Conservation (phyloP, 176 grass and related monocot species). For the Musa troglodytarum region DNA sequence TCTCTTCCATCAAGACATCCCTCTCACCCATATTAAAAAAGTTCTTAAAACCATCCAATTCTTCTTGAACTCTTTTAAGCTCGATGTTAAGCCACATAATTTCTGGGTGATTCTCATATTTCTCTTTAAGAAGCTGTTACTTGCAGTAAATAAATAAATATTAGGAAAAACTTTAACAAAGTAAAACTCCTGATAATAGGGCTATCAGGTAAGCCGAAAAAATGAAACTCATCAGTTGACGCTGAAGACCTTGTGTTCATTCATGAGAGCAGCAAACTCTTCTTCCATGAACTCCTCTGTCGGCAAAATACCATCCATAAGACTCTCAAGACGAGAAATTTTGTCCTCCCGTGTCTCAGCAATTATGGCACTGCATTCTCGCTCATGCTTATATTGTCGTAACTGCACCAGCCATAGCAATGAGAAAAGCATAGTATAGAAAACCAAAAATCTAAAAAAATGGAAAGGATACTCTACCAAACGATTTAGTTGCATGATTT, state of each 20-base stretch:
- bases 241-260: slow-evolving; percentile 73
- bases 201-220: not conserved
- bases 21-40: slow-evolving; percentile 56
- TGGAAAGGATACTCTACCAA: slow-evolving; percentile 38
- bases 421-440: slow-evolving; percentile 2
- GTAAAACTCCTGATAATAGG: slow-evolving; percentile 2
- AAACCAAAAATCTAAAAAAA: slow-evolving; percentile 2
- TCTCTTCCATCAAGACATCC: slow-evolving; percentile 80
- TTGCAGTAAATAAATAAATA: slow-evolving; percentile 22
- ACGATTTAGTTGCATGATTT: slow-evolving; percentile 84
- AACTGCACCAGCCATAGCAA: slow-evolving; percentile 42
- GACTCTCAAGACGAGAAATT: slow-evolving; percentile 87
- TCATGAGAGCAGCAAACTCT: slow-evolving; percentile 73
- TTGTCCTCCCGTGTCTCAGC: slow-evolving; percentile 85
- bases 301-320: slow-evolving; percentile 96
- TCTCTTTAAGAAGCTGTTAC: slow-evolving; percentile 64
- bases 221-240: slow-evolving; percentile 5
- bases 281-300: slow-evolving; percentile 83
- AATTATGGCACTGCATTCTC: slow-evolving; percentile 95
- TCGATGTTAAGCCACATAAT: slow-evolving; percentile 59
- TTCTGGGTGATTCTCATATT: slow-evolving; percentile 89
- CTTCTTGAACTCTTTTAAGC: slow-evolving; percentile 60
- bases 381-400: slow-evolving; percentile 93
- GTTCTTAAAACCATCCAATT: slow-evolving; percentile 59
- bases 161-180: slow-evolving; percentile 1